These are phyloP conservation scores for Leccinum rimulosum DNA, from an alignment of 768 basidiomycete species.

Conservation along the genomic window DNA sequence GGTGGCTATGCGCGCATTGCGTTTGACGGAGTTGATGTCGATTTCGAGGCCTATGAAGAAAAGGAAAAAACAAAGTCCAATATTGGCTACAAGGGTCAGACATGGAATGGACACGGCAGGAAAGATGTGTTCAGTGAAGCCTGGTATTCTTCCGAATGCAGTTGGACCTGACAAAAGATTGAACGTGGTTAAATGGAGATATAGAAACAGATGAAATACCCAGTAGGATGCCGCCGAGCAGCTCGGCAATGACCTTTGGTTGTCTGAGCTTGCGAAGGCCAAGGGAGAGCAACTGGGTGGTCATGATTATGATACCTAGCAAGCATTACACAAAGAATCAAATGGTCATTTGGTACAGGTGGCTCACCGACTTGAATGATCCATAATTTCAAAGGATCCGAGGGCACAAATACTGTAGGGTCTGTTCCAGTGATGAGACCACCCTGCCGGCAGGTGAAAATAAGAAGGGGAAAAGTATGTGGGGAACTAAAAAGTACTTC, in stretches of 20 bases:
- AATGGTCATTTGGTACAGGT: not conserved
- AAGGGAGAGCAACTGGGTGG: constrained; percentile 73
- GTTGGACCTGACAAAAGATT: constrained; percentile 39
- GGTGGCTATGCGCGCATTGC: constrained; percentile 64
- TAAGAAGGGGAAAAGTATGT: not conserved
- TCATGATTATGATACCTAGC: constrained; percentile 77
- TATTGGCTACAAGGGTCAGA: constrained; percentile 83
- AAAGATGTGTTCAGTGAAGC: constrained; percentile 86
- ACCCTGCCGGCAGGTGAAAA: constrained; percentile 45
- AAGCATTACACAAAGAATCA: not conserved
- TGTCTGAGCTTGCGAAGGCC: constrained; percentile 73
- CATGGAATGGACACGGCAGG: constrained; percentile 69
- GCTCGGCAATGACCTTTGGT: constrained; percentile 82
- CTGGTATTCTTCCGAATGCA: constrained; percentile 77
- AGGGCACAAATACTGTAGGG: constrained; percentile 59
- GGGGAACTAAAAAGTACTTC: constrained; percentile 14
- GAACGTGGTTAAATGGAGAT: not conserved
- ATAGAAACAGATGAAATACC: constrained; percentile 46
- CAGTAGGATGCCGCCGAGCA: constrained; percentile 85
- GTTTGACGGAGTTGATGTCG: constrained; percentile 73
- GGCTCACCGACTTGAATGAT: constrained; percentile 72
- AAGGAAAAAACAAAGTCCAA: constrained; percentile 84
- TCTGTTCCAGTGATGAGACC: constrained; percentile 75
- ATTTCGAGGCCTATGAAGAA: constrained; percentile 95
- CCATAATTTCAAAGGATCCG: constrained; percentile 75